A percentile compares a stretch with the other conserved stretches of the same genome.
These are phyloP conservation scores for Cutaneotrichosporon dermatis DNA, from an alignment of 1,284 basidiomycete genomes.

Conservation along the genomic window DNA sequence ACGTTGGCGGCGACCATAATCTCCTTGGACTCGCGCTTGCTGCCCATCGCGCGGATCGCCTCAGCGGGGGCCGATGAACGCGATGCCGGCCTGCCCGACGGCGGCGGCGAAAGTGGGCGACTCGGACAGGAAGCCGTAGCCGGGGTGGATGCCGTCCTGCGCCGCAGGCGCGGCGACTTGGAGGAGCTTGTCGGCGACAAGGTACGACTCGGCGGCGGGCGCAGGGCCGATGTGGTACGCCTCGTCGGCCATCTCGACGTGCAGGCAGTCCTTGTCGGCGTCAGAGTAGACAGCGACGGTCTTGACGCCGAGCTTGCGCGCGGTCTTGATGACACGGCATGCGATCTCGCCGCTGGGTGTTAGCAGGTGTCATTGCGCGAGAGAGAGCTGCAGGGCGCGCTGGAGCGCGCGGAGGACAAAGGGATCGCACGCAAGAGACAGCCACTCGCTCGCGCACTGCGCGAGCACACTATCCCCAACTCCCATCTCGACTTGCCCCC, in stretches of 20 bases:
- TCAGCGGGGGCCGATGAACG: constrained; percentile 61
- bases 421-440: no score
- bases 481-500: no score
- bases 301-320: constrained; percentile 76
- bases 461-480: no score
- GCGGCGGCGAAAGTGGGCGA: constrained; percentile 55
- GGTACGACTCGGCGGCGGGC: constrained; percentile 79
- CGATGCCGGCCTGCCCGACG: constrained; percentile 55
- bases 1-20: constrained; percentile 89
- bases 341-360: constrained; percentile 73
- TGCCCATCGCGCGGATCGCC: constrained; percentile 60
- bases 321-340: constrained; percentile 87
- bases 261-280: constrained; percentile 72
- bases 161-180: constrained; percentile 71
- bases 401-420: no score
- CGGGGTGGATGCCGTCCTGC: constrained; percentile 72
- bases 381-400: background rate
- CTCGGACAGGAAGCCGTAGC: constrained; percentile 88
- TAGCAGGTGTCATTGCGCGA: background rate
- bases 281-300: constrained; percentile 91
- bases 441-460: background rate
- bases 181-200: constrained; percentile 83
- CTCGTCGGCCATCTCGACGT: constrained; percentile 81
- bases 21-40: constrained; percentile 64
- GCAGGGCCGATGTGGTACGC: constrained; percentile 91